A percentile compares a stretch with the other conserved stretches of the same genome.
Conservation (phyloP, 768 basidiomycete species). For the Xanthoconium purpureum region DNA sequence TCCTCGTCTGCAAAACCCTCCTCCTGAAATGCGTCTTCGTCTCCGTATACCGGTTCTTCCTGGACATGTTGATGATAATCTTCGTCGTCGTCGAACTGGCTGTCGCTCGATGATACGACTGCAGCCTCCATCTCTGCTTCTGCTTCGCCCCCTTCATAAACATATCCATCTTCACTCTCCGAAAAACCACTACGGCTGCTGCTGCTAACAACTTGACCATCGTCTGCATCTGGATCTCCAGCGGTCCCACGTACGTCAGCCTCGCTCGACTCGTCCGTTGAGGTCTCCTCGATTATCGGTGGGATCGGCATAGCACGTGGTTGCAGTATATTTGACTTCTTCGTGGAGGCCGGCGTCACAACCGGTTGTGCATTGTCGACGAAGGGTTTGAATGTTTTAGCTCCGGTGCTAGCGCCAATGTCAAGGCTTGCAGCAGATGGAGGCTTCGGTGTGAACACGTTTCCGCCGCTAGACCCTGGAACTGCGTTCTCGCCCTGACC, state of each 20-base stretch:
- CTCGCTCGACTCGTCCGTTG: conserved; percentile 35
- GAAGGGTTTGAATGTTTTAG: conserved; percentile 39
- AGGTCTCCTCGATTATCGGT: conserved; percentile 26
- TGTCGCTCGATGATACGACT: conserved; percentile 29
- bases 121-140: conserved; percentile 28
- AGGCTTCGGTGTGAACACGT: conserved; percentile 47
- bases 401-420: conserved; percentile 1
- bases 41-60: conserved; percentile 12
- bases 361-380: conserved; percentile 21
- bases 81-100: conserved; percentile 32
- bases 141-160: conserved; percentile 27
- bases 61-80: conserved; percentile 16
- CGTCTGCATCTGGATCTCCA: conserved; percentile 24
- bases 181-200: conserved; percentile 31
- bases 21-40: conserved; percentile 27
- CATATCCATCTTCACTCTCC: conserved; percentile 35
- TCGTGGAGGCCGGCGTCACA: conserved; percentile 18
- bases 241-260: conserved; percentile 16
- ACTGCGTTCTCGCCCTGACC: conserved; percentile 40
- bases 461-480: conserved; percentile 18
- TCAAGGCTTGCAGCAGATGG: conserved; percentile 9
- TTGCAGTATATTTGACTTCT: conserved; percentile 19
- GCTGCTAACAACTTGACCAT: conserved; percentile 23
- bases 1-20: conserved; percentile 32
- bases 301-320: conserved; percentile 16